Base-by-base conservation (phyloP, 202 grass and related monocot species). In the Saccharum hybrid region DNA sequence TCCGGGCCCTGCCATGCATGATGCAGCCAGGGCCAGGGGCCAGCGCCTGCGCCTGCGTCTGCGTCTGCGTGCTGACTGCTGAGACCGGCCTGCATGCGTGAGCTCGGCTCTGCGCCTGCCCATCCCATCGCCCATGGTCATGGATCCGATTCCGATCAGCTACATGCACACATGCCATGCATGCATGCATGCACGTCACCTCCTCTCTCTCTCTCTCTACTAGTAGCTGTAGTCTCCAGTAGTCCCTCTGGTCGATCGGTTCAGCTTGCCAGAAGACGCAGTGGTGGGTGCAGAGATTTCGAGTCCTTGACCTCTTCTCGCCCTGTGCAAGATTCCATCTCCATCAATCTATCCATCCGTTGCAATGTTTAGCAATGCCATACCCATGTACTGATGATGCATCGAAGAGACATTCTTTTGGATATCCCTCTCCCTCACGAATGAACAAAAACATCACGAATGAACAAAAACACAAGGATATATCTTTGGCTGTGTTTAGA, bases 251-350 rank as follows among this genome's bases (percentile, higher is more conserved):
- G 19, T 62, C 15, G 71, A 48, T 43, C 42, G 33, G 48, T 2
- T 38, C 63, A 80, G 46, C 33, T 10, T 68, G 33, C n/a, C 67
- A 54, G 45, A 2, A 31, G 63, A 14, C 5, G 18, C 51, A 18
- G 6, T 13, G 45, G 60, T 9, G 57, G 66, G 4, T n/a, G 79
- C 69, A 83, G 80, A 74, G 84, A 86, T 86, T 75, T 90, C 75
- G 69, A 86, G 75, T 64, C 68, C 84, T 90, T 86, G 88, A 86
- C 75, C 62, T 69, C 80, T 86, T 75, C 74, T 56, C 38, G 34
- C 69, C 13, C 51, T 90, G 88, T 83, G 41, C 84, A 79, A 90
- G 88, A 86, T 86, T 86, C 88, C 84, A 62, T 51, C 52, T 41
- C 10, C 71, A 1, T 18, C 37, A 13, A 28, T 40, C 41, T 6